A percentile compares a stretch with the other conserved stretches of the same genome.
Conservation (phyloP, 2,329 filamentous ascomycete genomes). For the Scytalidium lignicola region DNA sequence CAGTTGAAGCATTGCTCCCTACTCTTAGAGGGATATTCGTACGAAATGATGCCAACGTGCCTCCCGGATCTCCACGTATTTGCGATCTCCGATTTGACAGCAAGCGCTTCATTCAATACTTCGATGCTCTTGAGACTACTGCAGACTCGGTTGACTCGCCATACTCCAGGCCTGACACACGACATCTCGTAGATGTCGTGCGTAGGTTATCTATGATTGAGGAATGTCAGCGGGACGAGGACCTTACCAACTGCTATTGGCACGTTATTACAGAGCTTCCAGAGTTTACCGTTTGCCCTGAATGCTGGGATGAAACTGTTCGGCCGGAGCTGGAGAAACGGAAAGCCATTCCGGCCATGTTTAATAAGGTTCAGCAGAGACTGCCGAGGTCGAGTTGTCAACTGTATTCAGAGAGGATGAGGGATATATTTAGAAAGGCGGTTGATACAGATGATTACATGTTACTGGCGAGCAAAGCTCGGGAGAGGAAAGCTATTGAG, state of each 20-base stretch:
- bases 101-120: constrained; percentile 53
- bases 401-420: constrained; percentile 77
- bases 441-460: constrained; percentile 62
- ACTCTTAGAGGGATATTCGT: constrained; percentile 64
- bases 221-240: constrained; percentile 31
- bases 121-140: constrained; percentile 54
- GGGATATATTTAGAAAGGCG: constrained; percentile 63
- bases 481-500: constrained; percentile 43
- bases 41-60: constrained; percentile 19
- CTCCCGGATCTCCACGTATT: constrained; percentile 44
- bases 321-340: constrained; percentile 56
- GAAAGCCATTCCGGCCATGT: constrained; percentile 55
- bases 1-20: constrained; percentile 69
- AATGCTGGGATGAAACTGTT: constrained; percentile 80
- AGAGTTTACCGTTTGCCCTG: constrained; percentile 77
- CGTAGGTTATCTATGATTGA: constrained; percentile 14
- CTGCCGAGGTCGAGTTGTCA: constrained; percentile 60
- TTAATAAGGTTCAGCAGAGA: constrained; percentile 56
- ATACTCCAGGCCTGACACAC: constrained; percentile 17
- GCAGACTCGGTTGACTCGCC: constrained; percentile 43
- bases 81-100: constrained; percentile 66
- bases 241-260: constrained; percentile 63
- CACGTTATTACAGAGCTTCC: constrained; percentile 71
- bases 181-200: constrained; percentile 19
- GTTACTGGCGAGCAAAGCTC: constrained; percentile 52